Percentiles rank a stretch among this genome's conserved stretches.
Evolutionary conservation across 768 basidiomycete genomes (phyloP).

Genomic region (Daedalea quercina): DNA sequence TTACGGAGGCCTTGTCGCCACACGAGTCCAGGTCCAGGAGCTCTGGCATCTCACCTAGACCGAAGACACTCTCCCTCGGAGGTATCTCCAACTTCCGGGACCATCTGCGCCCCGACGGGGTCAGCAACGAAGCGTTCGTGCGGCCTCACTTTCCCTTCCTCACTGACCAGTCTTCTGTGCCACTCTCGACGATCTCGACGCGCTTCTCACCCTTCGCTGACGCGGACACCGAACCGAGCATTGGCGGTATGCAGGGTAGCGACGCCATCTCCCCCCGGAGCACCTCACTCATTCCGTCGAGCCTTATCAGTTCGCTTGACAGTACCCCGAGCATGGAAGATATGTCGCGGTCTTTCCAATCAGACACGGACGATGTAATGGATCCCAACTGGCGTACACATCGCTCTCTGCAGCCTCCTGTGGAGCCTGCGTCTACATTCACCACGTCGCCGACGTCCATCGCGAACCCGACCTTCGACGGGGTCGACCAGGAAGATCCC

Average conservation of each 20-base stretch:
- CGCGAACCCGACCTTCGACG: slow-evolving; percentile 20
- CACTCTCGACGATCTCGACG: slow-evolving; percentile 19
- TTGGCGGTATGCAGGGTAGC: slow-evolving; percentile 15
- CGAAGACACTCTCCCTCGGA: slow-evolving; percentile 18
- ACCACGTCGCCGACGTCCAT: slow-evolving; percentile 38
- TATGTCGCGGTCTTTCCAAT: slow-evolving; percentile 41
- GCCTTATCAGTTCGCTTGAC: slow-evolving; percentile 50
- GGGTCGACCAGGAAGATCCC: slow-evolving; percentile 35
- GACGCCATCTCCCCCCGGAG: slow-evolving; percentile 34
- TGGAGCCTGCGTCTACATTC: slow-evolving; percentile 21
- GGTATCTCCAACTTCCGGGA: slow-evolving; percentile 21
- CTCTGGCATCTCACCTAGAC: slow-evolving; percentile 17
- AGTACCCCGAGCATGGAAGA: slow-evolving; percentile 19
- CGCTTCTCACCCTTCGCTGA: slow-evolving; percentile 55
- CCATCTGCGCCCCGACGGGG: slow-evolving; percentile 4
- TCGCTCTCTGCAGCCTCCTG: slow-evolving; percentile 16
- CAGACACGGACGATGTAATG: slow-evolving; percentile 44
- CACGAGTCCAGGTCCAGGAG: slow-evolving; percentile 10
- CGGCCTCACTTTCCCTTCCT: slow-evolving; percentile 35
- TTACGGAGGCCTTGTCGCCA: slow-evolving; percentile 12
- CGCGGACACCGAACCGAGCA: slow-evolving; percentile 20
- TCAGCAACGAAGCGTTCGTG: slow-evolving; percentile 11
- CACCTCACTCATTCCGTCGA: slow-evolving; percentile 47
- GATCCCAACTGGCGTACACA: slow-evolving; percentile 45
- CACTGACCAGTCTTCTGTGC: slow-evolving; percentile 32